Percentiles rank a stretch among this genome's conserved stretches.
These are phyloP conservation scores for Pulveroboletus ravenelii DNA, from an alignment of 768 basidiomycete species.

Conservation along the genomic window DNA sequence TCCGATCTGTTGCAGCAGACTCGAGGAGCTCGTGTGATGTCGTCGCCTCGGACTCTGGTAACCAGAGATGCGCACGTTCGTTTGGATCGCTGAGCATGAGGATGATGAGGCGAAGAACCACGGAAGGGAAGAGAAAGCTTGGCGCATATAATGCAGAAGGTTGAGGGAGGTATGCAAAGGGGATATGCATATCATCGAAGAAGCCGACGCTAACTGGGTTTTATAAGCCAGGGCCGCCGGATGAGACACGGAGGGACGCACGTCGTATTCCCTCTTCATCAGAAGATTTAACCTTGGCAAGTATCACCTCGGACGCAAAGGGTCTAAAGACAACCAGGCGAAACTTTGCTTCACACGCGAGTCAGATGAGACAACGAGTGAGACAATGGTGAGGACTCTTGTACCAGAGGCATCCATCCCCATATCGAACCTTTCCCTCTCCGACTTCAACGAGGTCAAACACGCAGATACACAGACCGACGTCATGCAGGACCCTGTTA, in stretches of 20 bases:
- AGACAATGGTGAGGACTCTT: constrained; percentile 50
- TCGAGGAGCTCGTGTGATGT: constrained; percentile 62
- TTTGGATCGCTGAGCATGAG: constrained; percentile 60
- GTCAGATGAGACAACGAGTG: constrained; percentile 2
- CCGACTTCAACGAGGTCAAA: constrained; percentile 84
- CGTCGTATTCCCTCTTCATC: constrained; percentile 82
- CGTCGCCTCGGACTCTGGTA: constrained; percentile 55
- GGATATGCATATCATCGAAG: constrained; percentile 92
- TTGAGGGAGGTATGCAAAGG: constrained; percentile 72
- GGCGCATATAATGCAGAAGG: constrained; percentile 69
- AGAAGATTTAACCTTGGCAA: constrained; percentile 85
- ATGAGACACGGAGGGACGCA: constrained; percentile 35
- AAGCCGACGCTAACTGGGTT: constrained; percentile 77
- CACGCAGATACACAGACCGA: constrained; percentile 86
- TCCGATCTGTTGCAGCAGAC: constrained; percentile 56
- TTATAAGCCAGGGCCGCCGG: neutral
- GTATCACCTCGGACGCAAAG: constrained; percentile 82
- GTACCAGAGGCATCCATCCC: constrained; percentile 94
- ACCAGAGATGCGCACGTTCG: constrained; percentile 81
- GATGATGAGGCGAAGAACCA: neutral
- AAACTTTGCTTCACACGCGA: constrained; percentile 61
- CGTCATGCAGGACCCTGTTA: constrained; percentile 83
- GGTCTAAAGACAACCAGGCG: constrained; percentile 89
- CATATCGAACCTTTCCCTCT: constrained; percentile 91
- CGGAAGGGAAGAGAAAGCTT: neutral